These are phyloP conservation scores for Neurospora sp. DNA, from an alignment of 495 filamentous ascomycete species.

Conservation along the genomic window DNA sequence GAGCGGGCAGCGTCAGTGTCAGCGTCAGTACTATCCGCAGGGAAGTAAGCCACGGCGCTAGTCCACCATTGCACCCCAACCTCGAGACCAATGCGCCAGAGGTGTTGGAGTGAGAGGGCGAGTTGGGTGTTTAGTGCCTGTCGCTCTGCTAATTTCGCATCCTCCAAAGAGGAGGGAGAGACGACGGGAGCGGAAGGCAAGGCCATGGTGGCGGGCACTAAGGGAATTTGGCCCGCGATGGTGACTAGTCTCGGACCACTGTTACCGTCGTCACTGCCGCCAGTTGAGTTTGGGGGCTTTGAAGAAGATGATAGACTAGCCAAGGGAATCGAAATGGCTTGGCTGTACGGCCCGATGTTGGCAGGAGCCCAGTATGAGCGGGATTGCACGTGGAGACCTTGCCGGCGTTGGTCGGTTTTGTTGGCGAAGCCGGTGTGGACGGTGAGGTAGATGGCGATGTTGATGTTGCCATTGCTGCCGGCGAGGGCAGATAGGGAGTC, in stretches of 20 bases:
- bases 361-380: constrained; percentile 96
- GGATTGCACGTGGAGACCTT: constrained; percentile 82
- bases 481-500: constrained; percentile 34
- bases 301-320: not conserved
- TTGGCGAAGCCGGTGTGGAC: constrained; percentile 13
- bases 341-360: constrained; percentile 95
- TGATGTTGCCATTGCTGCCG: constrained; percentile 14
- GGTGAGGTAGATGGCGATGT: constrained; percentile 44
- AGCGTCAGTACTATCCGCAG: not conserved
- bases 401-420: constrained; percentile 20
- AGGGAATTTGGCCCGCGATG: constrained; percentile 85
- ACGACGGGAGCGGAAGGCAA: constrained; percentile 16
- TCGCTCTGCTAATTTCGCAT: not conserved
- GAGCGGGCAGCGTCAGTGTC: not conserved
- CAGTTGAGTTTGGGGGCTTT: too few species aligned
- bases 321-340: constrained; percentile 61
- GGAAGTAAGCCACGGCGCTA: constrained; percentile 63
- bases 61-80: constrained; percentile 66
- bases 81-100: constrained; percentile 71
- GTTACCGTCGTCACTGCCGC: too few species aligned
- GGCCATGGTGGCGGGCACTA: constrained; percentile 76
- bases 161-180: too few species aligned
- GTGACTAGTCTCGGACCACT: constrained; percentile 16
- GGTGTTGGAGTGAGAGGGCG: constrained; percentile 69
- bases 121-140: constrained; percentile 22